Conservation (phyloP, 345 rosid genomes). For the Hypericum androsaemum region DNA sequence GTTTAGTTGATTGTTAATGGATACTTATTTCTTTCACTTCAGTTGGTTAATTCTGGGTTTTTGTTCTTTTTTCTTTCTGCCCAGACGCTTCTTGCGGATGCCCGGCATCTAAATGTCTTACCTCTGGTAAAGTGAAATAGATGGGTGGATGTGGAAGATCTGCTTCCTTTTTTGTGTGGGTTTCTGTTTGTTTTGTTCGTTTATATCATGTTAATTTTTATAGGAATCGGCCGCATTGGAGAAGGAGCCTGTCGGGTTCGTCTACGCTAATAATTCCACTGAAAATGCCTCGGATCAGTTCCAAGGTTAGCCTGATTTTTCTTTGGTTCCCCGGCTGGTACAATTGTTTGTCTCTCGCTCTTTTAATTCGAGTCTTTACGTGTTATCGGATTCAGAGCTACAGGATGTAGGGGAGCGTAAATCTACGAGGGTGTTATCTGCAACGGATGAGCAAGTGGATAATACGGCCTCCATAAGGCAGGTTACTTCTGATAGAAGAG, state of each 20-base stretch:
- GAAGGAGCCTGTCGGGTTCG: constrained; percentile 47
- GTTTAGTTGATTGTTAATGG: background rate
- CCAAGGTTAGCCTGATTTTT: constrained; percentile 21
- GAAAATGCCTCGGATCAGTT: constrained; percentile 4
- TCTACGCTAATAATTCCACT: constrained; percentile 33
- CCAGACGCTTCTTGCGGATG: constrained; percentile 50
- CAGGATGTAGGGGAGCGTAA: constrained; percentile 45
- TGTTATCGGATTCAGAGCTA: constrained; percentile 19
- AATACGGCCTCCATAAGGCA: constrained; percentile 32
- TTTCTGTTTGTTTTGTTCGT: constrained; percentile 5
- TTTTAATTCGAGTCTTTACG: background rate
- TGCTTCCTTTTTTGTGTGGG: too few relatives aligned
- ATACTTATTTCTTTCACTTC: background rate
- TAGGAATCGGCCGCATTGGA: constrained; percentile 48
- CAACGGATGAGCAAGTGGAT: constrained; percentile 38
- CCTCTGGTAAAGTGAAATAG: constrained; percentile 38
- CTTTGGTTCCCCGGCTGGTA: background rate
- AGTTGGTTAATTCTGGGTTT: background rate
- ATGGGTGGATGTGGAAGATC: too few relatives aligned
- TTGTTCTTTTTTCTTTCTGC: constrained; percentile 4
- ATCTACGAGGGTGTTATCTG: constrained; percentile 62
- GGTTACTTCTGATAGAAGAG: constrained; percentile 29
- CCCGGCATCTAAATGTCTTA: constrained; percentile 51
- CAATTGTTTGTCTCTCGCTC: too few relatives aligned
- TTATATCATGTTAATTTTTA: constrained; percentile 1